These are phyloP conservation scores for Mycosphaerella sp. DNA, from an alignment of 2,329 filamentous ascomycete genomes.

Conservation along the genomic window DNA sequence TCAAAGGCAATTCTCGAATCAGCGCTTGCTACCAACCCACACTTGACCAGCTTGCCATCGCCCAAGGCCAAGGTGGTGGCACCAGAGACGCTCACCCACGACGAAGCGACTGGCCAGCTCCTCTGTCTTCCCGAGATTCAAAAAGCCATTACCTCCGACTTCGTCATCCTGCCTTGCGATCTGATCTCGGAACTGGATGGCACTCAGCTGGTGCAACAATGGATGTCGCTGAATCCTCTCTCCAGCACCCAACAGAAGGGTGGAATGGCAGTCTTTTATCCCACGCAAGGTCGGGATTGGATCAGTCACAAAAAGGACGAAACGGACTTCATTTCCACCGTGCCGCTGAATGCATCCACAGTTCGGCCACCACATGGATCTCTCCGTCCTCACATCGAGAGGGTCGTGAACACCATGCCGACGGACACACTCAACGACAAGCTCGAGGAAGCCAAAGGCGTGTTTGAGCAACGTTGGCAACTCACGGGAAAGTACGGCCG, in stretches of 20 bases:
- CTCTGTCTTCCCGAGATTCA: slow-evolving; percentile 78
- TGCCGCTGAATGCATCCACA: slow-evolving; percentile 55
- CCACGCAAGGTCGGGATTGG: slow-evolving; percentile 65
- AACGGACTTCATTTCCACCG: slow-evolving; percentile 82
- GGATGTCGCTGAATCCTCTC: slow-evolving; percentile 65
- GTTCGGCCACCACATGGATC: slow-evolving; percentile 58
- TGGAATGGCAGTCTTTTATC: slow-evolving; percentile 84
- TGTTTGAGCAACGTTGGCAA: slow-evolving; percentile 67
- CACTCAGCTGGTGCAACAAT: slow-evolving; percentile 75
- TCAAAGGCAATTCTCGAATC: slow-evolving; percentile 61
- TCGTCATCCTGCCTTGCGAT: slow-evolving; percentile 87
- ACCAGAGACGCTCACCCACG: slow-evolving; percentile 68
- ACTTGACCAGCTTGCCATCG: slow-evolving; percentile 64
- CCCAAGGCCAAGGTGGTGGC: slow-evolving; percentile 70
- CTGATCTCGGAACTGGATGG: slow-evolving; percentile 84
- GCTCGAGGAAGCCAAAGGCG: slow-evolving; percentile 64
- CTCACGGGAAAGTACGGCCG: slow-evolving; percentile 63
- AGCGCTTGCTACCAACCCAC: slow-evolving; percentile 70
- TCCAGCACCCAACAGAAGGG: slow-evolving; percentile 59
- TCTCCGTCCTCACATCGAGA: slow-evolving; percentile 62
- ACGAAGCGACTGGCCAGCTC: slow-evolving; percentile 83
- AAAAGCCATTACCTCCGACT: slow-evolving; percentile 72
- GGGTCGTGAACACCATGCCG: slow-evolving; percentile 76
- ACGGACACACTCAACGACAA: slow-evolving; percentile 84
- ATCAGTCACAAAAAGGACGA: slow-evolving; percentile 76